Percentiles rank a stretch among this genome's conserved stretches.
phyloP scores from a whole-genome alignment of 176 grass and related monocot genomes.

The Phyllostachys edulis region DNA sequence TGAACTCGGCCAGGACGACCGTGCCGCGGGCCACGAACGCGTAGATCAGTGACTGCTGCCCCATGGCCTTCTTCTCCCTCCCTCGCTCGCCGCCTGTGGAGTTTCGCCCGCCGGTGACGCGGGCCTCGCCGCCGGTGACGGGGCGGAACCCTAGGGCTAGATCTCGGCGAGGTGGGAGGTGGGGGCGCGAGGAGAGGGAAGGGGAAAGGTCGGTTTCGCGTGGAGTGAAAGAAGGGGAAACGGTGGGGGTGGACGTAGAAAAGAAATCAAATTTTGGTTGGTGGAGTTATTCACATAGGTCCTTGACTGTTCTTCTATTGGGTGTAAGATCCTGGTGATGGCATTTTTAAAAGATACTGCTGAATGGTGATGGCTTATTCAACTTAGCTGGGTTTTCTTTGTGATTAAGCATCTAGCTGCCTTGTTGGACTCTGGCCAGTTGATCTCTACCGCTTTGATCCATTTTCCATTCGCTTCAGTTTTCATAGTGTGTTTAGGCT shows the following conservation, averaged over 20 bases:
- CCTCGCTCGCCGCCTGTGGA: neutral
- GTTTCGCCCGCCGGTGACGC: constrained; percentile 14
- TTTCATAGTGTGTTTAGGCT: too few relatives aligned
- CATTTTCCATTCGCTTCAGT: too few relatives aligned
- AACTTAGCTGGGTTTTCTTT: constrained; percentile 1
- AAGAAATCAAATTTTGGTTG: constrained; percentile 39
- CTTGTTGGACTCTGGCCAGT: neutral
- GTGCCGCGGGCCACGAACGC: constrained; percentile 89
- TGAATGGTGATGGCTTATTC: neutral
- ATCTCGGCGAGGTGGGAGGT: constrained; percentile 41
- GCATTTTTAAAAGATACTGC: too few relatives aligned
- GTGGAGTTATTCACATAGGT: neutral
- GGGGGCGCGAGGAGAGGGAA: neutral
- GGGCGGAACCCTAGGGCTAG: constrained; percentile 20
- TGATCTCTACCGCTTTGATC: neutral
- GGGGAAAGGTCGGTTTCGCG: constrained; percentile 47
- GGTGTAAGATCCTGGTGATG: neutral
- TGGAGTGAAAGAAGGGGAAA: constrained; percentile 22
- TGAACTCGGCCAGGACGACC: constrained; percentile 85
- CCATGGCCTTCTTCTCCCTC: constrained; percentile 44
- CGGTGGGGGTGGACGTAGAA: constrained; percentile 18
- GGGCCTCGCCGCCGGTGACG: neutral
- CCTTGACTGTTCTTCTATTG: neutral
- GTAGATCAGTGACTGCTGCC: constrained; percentile 96
- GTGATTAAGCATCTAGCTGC: neutral